Base-by-base conservation (phyloP, 257 asterid species). In the Catharanthus roseus region DNA sequence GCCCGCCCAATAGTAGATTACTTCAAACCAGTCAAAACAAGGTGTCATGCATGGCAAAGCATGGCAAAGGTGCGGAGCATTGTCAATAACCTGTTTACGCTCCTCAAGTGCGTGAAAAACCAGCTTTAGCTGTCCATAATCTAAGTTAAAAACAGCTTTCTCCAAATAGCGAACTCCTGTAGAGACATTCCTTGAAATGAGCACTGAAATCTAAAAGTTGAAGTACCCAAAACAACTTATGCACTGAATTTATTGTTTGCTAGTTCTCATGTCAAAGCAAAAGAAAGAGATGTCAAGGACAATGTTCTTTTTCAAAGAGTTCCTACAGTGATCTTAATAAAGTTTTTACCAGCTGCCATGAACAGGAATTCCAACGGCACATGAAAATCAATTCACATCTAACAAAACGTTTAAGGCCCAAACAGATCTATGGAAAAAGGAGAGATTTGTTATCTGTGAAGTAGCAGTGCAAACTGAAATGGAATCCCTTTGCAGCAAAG, bases 31-130 rank as follows among this genome's bases (percentile, higher is more conserved):
- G 79, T 80, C 84, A 85, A 95, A 95, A 83, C 97, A 95, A 18
- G 99, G 99, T 24, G 97, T 95, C 99, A 95, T 95, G 75, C 99
- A 95, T 7, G 97, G 99, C 78, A 95, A 80, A 73, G 97, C 88
- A 76, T 86, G 87, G 79, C 97, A 95, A 68, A 95, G 93, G 84
- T 95, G 97, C 54, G 97, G 97, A 68, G 97, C 96, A 85, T 93
- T 91, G 70, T 84, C 92, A 45, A 93, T 93, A 73, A 93, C 85
- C 85, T 89, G 96, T 81, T 93, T 93, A 69, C 99, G 96, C 88
- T 91, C 99, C 80, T 82, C 88, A 21, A 93, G 88, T 64, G 99
- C 99, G 80, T 93, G 96, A 73, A 93, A 91, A 79, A 93, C 99
- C 65, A 93, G 84, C 83, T 91, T 93, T 73, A 91, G 78, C 76